A percentile compares a stretch with the other conserved stretches of the same genome.
These are phyloP conservation scores for Aspergillus sp. DNA, from an alignment of 2,329 filamentous ascomycete species.

Conservation along the genomic window DNA sequence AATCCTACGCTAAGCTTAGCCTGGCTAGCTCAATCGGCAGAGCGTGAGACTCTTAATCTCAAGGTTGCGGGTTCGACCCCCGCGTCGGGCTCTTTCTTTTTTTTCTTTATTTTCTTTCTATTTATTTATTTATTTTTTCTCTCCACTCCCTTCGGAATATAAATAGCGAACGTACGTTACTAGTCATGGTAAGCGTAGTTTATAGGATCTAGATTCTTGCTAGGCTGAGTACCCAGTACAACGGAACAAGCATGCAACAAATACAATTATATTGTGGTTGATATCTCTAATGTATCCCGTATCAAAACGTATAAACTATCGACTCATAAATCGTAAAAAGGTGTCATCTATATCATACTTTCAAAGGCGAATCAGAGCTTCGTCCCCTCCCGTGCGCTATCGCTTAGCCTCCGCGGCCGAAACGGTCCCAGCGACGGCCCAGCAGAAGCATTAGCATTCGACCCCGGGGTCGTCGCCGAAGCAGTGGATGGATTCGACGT, in stretches of 20 bases:
- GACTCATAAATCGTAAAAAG: neutral
- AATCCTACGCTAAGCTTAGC: conserved; percentile 12
- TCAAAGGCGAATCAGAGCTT: conserved; percentile 17
- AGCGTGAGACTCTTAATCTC: conserved; percentile 42
- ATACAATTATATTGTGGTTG: neutral
- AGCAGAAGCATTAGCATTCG: conserved; percentile 15
- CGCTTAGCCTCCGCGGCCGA: conserved; percentile 30
- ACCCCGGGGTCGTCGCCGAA: conserved; percentile 5
- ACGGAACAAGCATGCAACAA: too few species aligned
- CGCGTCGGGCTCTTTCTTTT: conserved; percentile 26
- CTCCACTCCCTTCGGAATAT: too few species aligned
- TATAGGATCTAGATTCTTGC: too few species aligned
- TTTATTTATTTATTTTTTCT: neutral
- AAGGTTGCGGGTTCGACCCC: conserved; percentile 37
- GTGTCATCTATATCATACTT: neutral
- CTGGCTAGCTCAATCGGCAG: conserved; percentile 45
- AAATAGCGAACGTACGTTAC: too few species aligned
- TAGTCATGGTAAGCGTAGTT: too few species aligned
- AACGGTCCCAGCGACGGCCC: conserved; percentile 13
- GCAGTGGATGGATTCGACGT: neutral
- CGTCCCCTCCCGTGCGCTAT: conserved; percentile 36
- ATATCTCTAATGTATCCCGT: too few species aligned
- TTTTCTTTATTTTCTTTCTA: neutral
- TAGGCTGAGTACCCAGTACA: too few species aligned
- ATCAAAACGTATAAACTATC: too few species aligned